A percentile compares a stretch with the other conserved stretches of the same genome.
Evolutionary conservation across 495 filamentous ascomycete genomes (phyloP).

Genomic region (Tuber indicum): DNA sequence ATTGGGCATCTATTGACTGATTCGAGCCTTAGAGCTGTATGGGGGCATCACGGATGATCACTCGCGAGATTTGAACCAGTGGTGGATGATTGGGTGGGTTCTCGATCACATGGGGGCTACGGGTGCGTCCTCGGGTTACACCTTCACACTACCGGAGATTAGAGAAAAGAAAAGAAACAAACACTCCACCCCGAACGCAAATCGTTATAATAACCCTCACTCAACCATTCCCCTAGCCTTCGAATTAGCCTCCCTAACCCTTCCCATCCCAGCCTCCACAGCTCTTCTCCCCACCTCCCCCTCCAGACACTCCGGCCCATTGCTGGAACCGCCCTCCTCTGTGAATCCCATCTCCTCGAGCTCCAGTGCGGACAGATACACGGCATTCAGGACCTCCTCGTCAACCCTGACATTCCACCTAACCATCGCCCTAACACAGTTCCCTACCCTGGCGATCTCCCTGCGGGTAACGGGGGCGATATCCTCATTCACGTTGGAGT

Average conservation of each 20-base stretch:
- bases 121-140: background rate
- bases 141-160: background rate
- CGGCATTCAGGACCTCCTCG: constrained; percentile 78
- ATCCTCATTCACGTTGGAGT: constrained; percentile 84
- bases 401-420: constrained; percentile 78
- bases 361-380: constrained; percentile 60
- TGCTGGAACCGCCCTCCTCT: constrained; percentile 40
- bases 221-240: background rate
- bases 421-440: constrained; percentile 72
- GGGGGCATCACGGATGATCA: background rate
- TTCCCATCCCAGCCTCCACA: constrained; percentile 53
- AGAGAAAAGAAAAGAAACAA: background rate
- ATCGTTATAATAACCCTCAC: background rate
- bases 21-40: background rate
- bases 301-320: constrained; percentile 58
- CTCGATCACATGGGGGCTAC: background rate
- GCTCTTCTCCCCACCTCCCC: constrained; percentile 62
- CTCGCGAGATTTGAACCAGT: background rate
- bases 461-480: constrained; percentile 67
- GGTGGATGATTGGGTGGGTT: background rate
- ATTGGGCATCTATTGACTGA: background rate
- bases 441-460: constrained; percentile 76
- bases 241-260: background rate
- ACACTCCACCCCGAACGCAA: background rate
- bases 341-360: constrained; percentile 41